Conservation (phyloP, 352 stramenopile species). For the Globisporangium echinulatum region DNA sequence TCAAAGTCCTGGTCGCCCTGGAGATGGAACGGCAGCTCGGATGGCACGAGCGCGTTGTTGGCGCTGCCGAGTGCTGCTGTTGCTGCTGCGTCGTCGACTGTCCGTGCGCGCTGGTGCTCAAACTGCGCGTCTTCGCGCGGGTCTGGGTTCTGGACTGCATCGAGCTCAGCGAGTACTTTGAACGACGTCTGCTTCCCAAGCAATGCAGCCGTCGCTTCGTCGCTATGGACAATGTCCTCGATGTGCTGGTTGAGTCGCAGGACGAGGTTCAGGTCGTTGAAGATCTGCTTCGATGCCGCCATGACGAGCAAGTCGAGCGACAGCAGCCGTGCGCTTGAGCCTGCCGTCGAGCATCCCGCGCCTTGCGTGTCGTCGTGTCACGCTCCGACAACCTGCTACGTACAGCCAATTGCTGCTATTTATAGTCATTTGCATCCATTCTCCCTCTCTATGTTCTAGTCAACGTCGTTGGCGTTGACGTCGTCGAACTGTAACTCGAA, state of each 20-base stretch:
- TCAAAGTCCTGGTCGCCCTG: conserved; percentile 68
- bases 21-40: conserved; percentile 62
- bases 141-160: conserved; percentile 33
- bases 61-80: conserved; percentile 1
- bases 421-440: too few species aligned
- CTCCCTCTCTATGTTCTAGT: too few species aligned
- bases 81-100: not conserved
- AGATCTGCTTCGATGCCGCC: conserved; percentile 42
- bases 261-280: conserved; percentile 70
- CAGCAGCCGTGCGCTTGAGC: not conserved
- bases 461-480: too few species aligned
- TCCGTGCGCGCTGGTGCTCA: conserved; percentile 43
- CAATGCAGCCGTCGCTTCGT: conserved; percentile 15
- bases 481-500: too few species aligned
- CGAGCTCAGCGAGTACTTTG: conserved; percentile 63
- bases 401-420: too few species aligned
- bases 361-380: not conserved
- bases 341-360: not conserved
- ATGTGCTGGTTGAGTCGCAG: conserved; percentile 69
- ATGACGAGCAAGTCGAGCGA: conserved; percentile 1
- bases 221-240: conserved; percentile 24
- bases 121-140: conserved; percentile 52
- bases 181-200: conserved; percentile 51
- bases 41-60: not conserved
- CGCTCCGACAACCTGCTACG: too few species aligned